Evolutionary conservation across 2,329 filamentous ascomycete genomes (phyloP).

Genomic region (Xylaria sp.): DNA sequence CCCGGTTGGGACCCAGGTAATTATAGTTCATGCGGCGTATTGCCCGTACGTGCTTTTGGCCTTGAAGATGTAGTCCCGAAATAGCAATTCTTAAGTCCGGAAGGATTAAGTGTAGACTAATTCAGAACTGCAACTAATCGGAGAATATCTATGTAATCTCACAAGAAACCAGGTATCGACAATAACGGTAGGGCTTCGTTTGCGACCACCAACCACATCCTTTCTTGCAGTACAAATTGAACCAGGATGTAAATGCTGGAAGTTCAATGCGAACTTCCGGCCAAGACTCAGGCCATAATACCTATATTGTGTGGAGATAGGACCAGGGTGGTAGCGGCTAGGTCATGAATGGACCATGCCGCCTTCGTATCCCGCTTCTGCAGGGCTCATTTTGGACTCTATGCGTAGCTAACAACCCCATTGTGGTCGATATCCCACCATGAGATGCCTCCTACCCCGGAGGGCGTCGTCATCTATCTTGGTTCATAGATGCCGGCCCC

Average conservation of each 20-base stretch:
- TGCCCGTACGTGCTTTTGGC: not conserved
- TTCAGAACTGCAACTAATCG: constrained; percentile 16
- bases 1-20: constrained; percentile 1
- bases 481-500: constrained; percentile 16
- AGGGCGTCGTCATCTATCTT: constrained; percentile 31
- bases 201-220: constrained; percentile 10
- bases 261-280: constrained; percentile 19
- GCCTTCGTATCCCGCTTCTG: constrained; percentile 27
- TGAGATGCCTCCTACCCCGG: constrained; percentile 21
- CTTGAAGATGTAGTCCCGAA: constrained; percentile 9
- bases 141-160: constrained; percentile 19
- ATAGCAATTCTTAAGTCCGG: constrained; percentile 30
- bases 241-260: constrained; percentile 6
- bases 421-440: constrained; percentile 14
- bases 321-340: constrained; percentile 17
- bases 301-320: constrained; percentile 13
- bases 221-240: not conserved
- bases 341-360: constrained; percentile 12
- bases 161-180: constrained; percentile 16
- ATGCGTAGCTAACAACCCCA: constrained; percentile 15
- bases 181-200: constrained; percentile 3
- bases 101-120: not conserved
- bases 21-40: not conserved
- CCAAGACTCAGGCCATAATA: constrained; percentile 3
- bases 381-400: constrained; percentile 14